Conservation (phyloP, 345 rosid species). For the Durio zibethinus region DNA sequence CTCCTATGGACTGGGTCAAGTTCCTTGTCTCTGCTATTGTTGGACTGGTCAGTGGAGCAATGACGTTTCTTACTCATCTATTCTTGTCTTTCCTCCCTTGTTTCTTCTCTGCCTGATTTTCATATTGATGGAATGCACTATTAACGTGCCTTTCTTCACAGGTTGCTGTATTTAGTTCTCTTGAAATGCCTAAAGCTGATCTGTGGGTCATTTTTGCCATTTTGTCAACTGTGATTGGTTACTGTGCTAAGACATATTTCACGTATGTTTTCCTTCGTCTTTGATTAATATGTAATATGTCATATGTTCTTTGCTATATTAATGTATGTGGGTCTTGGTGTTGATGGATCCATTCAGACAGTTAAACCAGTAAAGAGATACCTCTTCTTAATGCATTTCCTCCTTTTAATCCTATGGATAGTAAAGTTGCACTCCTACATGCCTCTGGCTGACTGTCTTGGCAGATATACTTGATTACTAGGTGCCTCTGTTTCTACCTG, state of each 20-base stretch:
- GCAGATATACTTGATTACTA: constrained; percentile 1
- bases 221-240: constrained; percentile 86
- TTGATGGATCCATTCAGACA: constrained; percentile 1
- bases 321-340: background rate
- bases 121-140: background rate
- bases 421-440: background rate
- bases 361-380: background rate
- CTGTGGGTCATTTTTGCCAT: constrained; percentile 84
- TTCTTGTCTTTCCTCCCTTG: background rate
- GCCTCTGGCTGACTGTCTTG: background rate
- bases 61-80: background rate
- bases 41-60: constrained; percentile 68
- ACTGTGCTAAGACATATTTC: constrained; percentile 95
- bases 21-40: constrained; percentile 83
- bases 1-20: constrained; percentile 99
- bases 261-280: constrained; percentile 55
- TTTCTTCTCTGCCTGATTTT: background rate
- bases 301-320: background rate
- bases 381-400: background rate
- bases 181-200: constrained; percentile 77
- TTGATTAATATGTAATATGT: background rate
- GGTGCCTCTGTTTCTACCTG: background rate
- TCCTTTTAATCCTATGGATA: background rate
- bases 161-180: constrained; percentile 79
- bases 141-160: constrained; percentile 25